Evolutionary conservation across 805 yeast genomes (phyloP), one percentile per base, ranked within the genome.

Genomic region (Lipomyces yamanashiensis): DNA sequence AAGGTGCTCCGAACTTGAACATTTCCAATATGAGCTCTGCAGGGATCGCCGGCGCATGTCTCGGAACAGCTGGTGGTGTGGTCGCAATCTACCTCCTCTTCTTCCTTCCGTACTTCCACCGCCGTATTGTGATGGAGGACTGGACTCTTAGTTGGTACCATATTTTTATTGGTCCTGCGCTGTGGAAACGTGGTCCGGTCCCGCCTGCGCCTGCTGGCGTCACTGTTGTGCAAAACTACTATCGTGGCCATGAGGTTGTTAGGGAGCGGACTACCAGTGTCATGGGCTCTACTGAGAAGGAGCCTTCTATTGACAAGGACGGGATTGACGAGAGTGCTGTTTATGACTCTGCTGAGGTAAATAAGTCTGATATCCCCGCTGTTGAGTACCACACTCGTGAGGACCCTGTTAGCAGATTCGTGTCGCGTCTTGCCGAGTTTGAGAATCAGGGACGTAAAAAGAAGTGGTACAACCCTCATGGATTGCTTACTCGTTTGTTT

Each of bases 1-100:
- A 88, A 74, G 92, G 92, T 71, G 87, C 92, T 60, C 91, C 92
- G 71, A 81, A 82, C 67, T 81, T 88, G 70, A 77, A 84, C 34
- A 79, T 88, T 71, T 79, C 84, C 67, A 72, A 84, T 7, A 78
- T 88, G 58, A 78, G 86, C 1, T 71, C 79, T 5, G 82, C 83
- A 37, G 81, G 87, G 10, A 83, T 83, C 48, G 79, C 77, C 52
- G 89, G 85, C 9, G 79, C 89, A 37, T 83, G 87, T 65, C 76
- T 87, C 59, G 89, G 91, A 60, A 87, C 84, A 59, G 91, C 85
- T 67, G 85, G 76, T 43, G 87, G 81, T 65, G 88, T 89, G 7
- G 68, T 80, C 13, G 47, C 75, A 0, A 55, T 87, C 37, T 86
- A 85, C 73, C 71, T 83, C 71, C 54, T 82, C 17, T 84, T 86